These are phyloP conservation scores for Fraxinus nigra DNA, from an alignment of 305 asterid species.

Conservation along the genomic window DNA sequence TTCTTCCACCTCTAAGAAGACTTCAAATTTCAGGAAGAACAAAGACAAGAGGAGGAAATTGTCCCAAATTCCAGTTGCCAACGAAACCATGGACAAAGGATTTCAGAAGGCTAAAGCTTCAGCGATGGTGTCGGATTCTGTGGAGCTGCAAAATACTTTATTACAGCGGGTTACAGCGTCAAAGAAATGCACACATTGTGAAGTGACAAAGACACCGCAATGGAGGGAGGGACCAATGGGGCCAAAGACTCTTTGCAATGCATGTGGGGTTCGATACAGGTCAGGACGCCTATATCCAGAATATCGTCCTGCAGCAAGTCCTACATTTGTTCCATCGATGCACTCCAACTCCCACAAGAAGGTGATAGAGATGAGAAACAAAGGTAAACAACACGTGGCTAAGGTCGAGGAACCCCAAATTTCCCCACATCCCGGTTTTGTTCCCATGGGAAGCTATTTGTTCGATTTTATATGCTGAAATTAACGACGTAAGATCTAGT, in stretches of 20 bases:
- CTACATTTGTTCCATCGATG: constrained; percentile 52
- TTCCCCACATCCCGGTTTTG: constrained; percentile 39
- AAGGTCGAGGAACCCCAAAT: constrained; percentile 22
- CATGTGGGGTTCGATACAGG: constrained; percentile 68
- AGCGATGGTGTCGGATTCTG: constrained; percentile 2
- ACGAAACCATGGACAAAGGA: constrained; percentile 2
- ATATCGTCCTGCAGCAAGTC: constrained; percentile 75
- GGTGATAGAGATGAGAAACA: constrained; percentile 59
- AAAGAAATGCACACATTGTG: constrained; percentile 63
- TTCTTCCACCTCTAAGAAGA: constrained; percentile 30
- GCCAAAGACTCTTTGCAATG: constrained; percentile 65
- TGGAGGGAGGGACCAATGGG: constrained; percentile 80
- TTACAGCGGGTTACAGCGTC: constrained; percentile 20
- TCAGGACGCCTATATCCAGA: constrained; percentile 68
- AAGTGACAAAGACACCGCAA: constrained; percentile 60
- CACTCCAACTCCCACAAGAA: constrained; percentile 71
- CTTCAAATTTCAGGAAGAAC: constrained; percentile 23
- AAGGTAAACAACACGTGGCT: constrained; percentile 14
- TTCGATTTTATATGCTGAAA: constrained; percentile 44
- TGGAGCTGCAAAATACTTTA: constrained; percentile 22
- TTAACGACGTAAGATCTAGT: constrained; percentile 18
- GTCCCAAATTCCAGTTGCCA: constrained; percentile 21
- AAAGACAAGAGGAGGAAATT: constrained; percentile 33
- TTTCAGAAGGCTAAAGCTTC: constrained; percentile 17
- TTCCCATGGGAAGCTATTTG: constrained; percentile 43